These are phyloP conservation scores for Takashimella koratensis DNA, from an alignment of 1,284 basidiomycete genomes.

Conservation along the genomic window DNA sequence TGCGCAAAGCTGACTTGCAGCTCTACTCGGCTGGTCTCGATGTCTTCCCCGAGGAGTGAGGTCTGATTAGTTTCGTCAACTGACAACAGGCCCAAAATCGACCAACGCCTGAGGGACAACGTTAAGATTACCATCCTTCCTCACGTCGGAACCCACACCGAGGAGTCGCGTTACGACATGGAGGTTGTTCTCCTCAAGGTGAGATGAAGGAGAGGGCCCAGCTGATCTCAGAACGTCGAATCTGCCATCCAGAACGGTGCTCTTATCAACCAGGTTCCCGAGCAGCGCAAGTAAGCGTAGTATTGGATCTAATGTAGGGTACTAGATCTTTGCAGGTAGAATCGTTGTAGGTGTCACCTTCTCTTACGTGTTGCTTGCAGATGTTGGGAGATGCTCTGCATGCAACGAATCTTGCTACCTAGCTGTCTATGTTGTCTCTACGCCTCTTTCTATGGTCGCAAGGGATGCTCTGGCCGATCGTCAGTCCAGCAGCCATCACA, in stretches of 20 bases:
- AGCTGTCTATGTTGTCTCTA: too few relatives aligned
- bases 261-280: constrained; percentile 16
- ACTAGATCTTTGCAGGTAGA: too few relatives aligned
- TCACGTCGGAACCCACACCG: constrained; percentile 78
- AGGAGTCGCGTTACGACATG: constrained; percentile 57
- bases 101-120: constrained; percentile 68
- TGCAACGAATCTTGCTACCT: too few relatives aligned
- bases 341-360: too few relatives aligned
- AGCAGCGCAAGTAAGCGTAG: constrained; percentile 14
- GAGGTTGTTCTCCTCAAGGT: not conserved
- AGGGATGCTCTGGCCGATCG: too few relatives aligned
- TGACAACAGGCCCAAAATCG: constrained; percentile 57
- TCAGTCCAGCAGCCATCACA: too few relatives aligned
- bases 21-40: constrained; percentile 77
- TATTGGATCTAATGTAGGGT: too few relatives aligned
- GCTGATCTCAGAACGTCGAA: constrained; percentile 14
- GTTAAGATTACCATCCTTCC: constrained; percentile 73
- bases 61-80: not conserved
- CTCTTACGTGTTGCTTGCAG: too few relatives aligned
- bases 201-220: constrained; percentile 5
- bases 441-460: too few relatives aligned
- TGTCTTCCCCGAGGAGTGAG: constrained; percentile 71
- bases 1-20: constrained; percentile 45
- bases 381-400: too few relatives aligned
- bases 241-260: constrained; percentile 10